Base-by-base conservation (phyloP, 768 basidiomycete genomes). In the Dioszegia crocea region DNA sequence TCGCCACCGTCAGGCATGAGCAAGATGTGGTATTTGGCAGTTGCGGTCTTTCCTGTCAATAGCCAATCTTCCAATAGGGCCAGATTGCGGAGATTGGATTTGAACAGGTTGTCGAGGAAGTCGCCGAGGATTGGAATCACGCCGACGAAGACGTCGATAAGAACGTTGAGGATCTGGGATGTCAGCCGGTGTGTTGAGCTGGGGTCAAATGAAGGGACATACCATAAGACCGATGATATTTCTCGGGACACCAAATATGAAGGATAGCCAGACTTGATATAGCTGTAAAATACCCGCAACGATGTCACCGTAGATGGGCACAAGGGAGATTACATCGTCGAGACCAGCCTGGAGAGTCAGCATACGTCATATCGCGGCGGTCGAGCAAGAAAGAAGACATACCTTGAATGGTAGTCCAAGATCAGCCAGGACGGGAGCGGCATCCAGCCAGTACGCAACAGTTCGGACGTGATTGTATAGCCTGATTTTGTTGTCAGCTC, bases 401-500 rank as follows among this genome's bases (percentile, higher is more conserved):
- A 76, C 76, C 57, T 71, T 56, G 67, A 77, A 77, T 8, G 76
- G 76, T 17, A 77, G 52, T 0, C 76, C 76, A 0, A 77, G 58
- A 53, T 77, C 74, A 16, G 74, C 61, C 9, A 77, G 56, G 0
- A 75, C 53, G n/a, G 76, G 76, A 9, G 73, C 57, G 23, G 76
- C 73, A 58, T 77, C 76, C 23, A 77, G 68, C 71, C 71, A 76
- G 58, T 71, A 77, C 4, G 76, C 76, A 1, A 74, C 65, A 0
- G 76, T 77, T 17, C 76, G 41, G 36, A 74, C 64, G 56, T 77
- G 76, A 53, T 77, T 75, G 60, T 77, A 77, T 30, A 77, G 57
- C 33, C 76, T 77, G 41, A 19, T 24, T 49, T 24, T n/a, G 19
- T 17, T 9, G 12, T 36, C 38, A 41, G 47, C 47, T 14, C n/a